Evolutionary conservation across 176 grass and related monocot genomes (phyloP), one percentile per base, ranked within the genome.

Genomic region (Olyra latifolia): DNA sequence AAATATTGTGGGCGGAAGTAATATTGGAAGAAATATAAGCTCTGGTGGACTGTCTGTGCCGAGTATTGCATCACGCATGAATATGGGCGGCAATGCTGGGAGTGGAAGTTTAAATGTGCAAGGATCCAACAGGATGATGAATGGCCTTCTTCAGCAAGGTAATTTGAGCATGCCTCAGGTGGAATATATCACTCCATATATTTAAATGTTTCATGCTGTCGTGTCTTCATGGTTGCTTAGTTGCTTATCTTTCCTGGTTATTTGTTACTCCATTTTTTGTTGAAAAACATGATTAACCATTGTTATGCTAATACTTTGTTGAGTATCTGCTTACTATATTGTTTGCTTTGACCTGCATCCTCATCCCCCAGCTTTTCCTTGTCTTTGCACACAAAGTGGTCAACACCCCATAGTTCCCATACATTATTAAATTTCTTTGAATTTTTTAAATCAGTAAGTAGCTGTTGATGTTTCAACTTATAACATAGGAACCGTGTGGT

Each of bases 11-110:
- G 92, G 92, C 7, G 87, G 86, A 77, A 81, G 77, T 83, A 94
- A 74, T 72, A 87, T 95, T 65, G 96, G 96, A 93, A 99, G 96
- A 89, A 99, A 82, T 77, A 93, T 99, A 59, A 84, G 71, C 52
- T 91, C 96, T 23, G 92, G 92, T 71, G 92, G 96, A 22, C 75
- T 91, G 68, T 87, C 81, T 14, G 84, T 95, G 53, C 82, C 96
- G 66, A 80, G 84, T 66, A 85, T 95, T 16, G 62, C 86, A 63
- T 91, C 96, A 60, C 84, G 90, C 23, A 89, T 99, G 72, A 95
- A 95, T 85, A 73, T 91, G 63, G 71, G 70, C 80, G 79, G 88
- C 61, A 93, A 89, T 74, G 16, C 87, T 81, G 95, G 81, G 48
- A 86, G 73, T 83, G 92, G 88, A 14, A 84, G 62, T 81, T 62